Conservation (phyloP, 1,139 yeast genomes). For the Protomyces arabidopsidicola region DNA sequence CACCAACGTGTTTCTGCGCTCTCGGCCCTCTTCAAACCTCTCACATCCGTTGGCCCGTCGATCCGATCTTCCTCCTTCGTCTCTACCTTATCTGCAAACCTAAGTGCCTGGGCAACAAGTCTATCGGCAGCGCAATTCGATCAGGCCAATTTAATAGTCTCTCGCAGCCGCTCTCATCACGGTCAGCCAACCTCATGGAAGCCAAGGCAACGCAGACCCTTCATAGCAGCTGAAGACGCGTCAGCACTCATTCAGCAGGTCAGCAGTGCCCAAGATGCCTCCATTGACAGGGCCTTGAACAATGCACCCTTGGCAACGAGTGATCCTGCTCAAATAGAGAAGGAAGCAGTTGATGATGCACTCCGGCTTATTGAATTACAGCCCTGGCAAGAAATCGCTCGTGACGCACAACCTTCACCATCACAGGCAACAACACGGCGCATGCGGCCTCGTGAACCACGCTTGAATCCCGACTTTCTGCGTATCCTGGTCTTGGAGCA, state of each 20-base stretch:
- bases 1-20: constrained; percentile 6
- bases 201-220: background rate
- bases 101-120: constrained; percentile 22
- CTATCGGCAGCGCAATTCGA: constrained; percentile 12
- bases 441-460: constrained; percentile 36
- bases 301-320: background rate
- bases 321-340: background rate
- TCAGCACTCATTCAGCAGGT: background rate
- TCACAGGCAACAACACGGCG: background rate
- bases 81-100: constrained; percentile 6
- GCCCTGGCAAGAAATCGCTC: background rate
- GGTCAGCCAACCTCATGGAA: background rate
- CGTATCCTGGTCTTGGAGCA: constrained; percentile 41
- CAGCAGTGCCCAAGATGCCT: no score
- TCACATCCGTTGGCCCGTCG: constrained; percentile 11
- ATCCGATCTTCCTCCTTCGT: constrained; percentile 8
- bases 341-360: background rate
- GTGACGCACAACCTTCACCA: background rate
- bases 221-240: background rate
- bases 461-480: constrained; percentile 41
- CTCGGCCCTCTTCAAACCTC: constrained; percentile 11
- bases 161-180: background rate
- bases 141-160: background rate
- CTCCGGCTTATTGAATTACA: constrained; percentile 6
- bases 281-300: no score